These are phyloP conservation scores for Salix suchowensis DNA, from an alignment of 345 rosid genomes.

Conservation along the genomic window DNA sequence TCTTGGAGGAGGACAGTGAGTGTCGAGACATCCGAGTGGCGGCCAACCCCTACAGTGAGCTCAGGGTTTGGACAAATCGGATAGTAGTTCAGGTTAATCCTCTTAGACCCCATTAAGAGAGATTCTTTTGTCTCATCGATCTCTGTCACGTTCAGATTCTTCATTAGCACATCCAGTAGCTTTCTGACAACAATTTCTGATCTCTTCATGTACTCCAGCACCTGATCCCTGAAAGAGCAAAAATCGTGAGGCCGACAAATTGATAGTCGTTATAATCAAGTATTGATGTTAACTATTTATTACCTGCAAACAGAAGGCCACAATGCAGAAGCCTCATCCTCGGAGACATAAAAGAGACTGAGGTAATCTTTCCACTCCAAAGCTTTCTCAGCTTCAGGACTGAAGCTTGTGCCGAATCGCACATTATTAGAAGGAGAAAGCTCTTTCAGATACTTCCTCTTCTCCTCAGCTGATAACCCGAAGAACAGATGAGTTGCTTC, in stretches of 20 bases:
- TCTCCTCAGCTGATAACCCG: slow-evolving; percentile 11
- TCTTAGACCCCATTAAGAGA: slow-evolving; percentile 33
- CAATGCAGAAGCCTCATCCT: slow-evolving; percentile 34
- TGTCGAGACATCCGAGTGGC: slow-evolving; percentile 38
- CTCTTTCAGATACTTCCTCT: slow-evolving; percentile 14
- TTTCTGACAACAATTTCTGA: background rate
- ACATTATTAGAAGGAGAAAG: slow-evolving; percentile 23
- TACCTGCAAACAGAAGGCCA: slow-evolving; percentile 49
- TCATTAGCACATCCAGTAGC: background rate
- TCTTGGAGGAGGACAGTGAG: slow-evolving; percentile 42
- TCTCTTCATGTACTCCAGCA: background rate
- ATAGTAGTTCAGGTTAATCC: slow-evolving; percentile 40
- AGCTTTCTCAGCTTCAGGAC: slow-evolving; percentile 41
- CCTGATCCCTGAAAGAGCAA: background rate
- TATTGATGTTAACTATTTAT: background rate
- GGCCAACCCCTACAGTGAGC: slow-evolving; percentile 38
- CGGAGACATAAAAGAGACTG: slow-evolving; percentile 45
- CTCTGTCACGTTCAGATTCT: background rate
- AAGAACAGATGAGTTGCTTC: slow-evolving; percentile 8
- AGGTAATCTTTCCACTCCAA: slow-evolving; percentile 55
- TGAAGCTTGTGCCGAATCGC: slow-evolving; percentile 37
- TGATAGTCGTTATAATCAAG: background rate
- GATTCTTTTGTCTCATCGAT: slow-evolving; percentile 13
- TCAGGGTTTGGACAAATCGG: slow-evolving; percentile 46
- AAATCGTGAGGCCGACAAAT: background rate